Evolutionary conservation across 495 filamentous ascomycete species (phyloP).

Genomic region (Aspergillus affinis): DNA sequence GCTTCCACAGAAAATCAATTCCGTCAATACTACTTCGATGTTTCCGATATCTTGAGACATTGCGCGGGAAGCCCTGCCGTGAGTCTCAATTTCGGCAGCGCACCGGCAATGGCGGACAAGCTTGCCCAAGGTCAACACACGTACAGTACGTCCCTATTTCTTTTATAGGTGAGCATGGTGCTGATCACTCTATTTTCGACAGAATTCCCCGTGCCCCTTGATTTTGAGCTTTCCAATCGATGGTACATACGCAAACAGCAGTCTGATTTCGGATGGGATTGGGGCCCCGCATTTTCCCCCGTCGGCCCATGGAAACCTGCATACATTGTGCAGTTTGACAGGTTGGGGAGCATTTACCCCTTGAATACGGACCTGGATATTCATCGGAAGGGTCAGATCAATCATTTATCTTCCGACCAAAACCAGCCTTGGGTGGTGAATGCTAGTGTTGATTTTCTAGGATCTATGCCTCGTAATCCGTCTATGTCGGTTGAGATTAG

Average conservation of each 20-base stretch:
- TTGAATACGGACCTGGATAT: constrained; percentile 62
- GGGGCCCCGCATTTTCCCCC: constrained; percentile 66
- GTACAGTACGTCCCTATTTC: constrained; percentile 32
- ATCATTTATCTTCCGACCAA: constrained; percentile 60
- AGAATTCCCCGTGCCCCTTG: constrained; percentile 28
- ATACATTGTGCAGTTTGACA: constrained; percentile 55
- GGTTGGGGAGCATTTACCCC: constrained; percentile 45
- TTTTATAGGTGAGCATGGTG: not conserved
- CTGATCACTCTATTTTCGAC: not conserved
- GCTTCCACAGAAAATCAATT: constrained; percentile 71
- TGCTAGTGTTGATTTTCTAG: constrained; percentile 64
- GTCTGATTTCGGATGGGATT: constrained; percentile 72
- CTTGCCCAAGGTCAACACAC: constrained; percentile 57
- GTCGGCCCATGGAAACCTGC: constrained; percentile 67
- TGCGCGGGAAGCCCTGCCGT: constrained; percentile 45
- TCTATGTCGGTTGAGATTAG: constrained; percentile 54
- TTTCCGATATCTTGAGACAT: constrained; percentile 48
- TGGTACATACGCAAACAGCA: constrained; percentile 69
- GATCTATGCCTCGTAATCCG: constrained; percentile 46
- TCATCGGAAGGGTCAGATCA: constrained; percentile 60
- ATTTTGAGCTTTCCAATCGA: constrained; percentile 52
- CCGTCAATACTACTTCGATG: constrained; percentile 67
- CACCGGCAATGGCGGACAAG: constrained; percentile 49
- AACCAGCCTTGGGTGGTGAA: constrained; percentile 65
- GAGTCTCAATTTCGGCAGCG: constrained; percentile 58